A percentile compares a stretch with the other conserved stretches of the same genome.
Evolutionary conservation across 768 basidiomycete species (phyloP).

Genomic region (Lentinula guzmanii): DNA sequence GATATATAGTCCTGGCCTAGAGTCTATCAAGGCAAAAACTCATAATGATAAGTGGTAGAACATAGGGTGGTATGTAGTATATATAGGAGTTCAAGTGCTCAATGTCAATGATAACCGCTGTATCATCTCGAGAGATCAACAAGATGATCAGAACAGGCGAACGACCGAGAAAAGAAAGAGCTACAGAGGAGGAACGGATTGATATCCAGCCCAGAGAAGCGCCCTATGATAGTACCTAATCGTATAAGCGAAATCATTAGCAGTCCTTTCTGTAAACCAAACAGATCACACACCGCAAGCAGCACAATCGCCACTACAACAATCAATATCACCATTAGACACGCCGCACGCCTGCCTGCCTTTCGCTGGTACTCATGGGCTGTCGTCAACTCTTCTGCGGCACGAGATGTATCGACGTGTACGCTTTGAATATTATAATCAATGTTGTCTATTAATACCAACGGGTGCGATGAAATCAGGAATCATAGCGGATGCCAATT

Average conservation of each 20-base stretch:
- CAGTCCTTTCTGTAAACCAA: no score
- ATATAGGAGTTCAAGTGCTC: neutral
- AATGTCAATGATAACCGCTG: no score
- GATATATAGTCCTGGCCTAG: no score
- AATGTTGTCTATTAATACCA: slow-evolving; percentile 69
- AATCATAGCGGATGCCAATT: neutral
- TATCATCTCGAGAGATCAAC: no score
- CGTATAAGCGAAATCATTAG: neutral
- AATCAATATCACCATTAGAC: slow-evolving; percentile 82
- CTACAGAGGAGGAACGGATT: neutral
- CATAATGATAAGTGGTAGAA: neutral
- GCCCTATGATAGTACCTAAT: neutral
- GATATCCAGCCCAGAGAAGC: neutral
- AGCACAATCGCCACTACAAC: slow-evolving; percentile 87
- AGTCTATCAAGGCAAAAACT: no score
- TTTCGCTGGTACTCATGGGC: slow-evolving; percentile 93
- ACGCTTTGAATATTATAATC: slow-evolving; percentile 90
- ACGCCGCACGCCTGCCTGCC: slow-evolving; percentile 86
- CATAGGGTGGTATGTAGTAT: neutral
- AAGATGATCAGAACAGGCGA: no score
- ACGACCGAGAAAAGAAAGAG: neutral
- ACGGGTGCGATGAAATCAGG: neutral
- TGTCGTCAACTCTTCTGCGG: slow-evolving; percentile 79
- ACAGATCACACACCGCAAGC: slow-evolving; percentile 64
- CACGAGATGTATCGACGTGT: slow-evolving; percentile 73